Evolutionary conservation across 1,139 yeast genomes (phyloP), one percentile per base, ranked within the genome.

Genomic region (Blastobotrys indianensis): DNA sequence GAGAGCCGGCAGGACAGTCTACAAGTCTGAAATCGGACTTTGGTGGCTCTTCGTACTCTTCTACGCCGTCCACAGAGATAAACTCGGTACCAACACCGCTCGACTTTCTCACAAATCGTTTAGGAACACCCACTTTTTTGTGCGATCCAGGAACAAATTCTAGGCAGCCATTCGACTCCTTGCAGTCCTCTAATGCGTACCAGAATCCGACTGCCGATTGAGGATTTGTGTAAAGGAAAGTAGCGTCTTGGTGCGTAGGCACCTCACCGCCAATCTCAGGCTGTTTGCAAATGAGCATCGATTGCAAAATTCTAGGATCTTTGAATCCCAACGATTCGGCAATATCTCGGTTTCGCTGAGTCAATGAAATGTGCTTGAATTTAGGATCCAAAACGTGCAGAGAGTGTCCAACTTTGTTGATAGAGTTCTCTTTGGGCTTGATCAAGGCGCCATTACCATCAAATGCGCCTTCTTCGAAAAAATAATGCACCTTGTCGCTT

Each of bases 321-420:
- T 66, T 54, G 55, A 74, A 80, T 0, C 74, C 70, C 44, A 85
- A 65, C 34, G 75, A 70, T 8, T 62, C 59, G 10, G 83, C 85
- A 38, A 85, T 76, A 0, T 62, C 72, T 37, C 70, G 63, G 10
- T 82, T 75, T 32, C 76, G 71, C 1, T 61, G 66, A 46, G 74
- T 76, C 42, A 80, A 70, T 0, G 94, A 80, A 28, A 79, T 62
- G 7, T 66, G 54, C 15, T 63, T 62, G 55, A 80, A 85, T 10
- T 62, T 60, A 0, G 68, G 65, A 51, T 80, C 79, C 29, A 72
- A 63, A 59, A 75, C 71, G 58, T 85, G 95, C 33, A 85, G 63
- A 0, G 85, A 87, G 59, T 85, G 95, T 6, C 94, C 94, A 37
- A 85, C 79, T 64, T 85, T 85, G 64, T 85, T 85, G 58, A 85